Conservation (phyloP, 352 stramenopile genomes). For the Phytophthora meadii region DNA sequence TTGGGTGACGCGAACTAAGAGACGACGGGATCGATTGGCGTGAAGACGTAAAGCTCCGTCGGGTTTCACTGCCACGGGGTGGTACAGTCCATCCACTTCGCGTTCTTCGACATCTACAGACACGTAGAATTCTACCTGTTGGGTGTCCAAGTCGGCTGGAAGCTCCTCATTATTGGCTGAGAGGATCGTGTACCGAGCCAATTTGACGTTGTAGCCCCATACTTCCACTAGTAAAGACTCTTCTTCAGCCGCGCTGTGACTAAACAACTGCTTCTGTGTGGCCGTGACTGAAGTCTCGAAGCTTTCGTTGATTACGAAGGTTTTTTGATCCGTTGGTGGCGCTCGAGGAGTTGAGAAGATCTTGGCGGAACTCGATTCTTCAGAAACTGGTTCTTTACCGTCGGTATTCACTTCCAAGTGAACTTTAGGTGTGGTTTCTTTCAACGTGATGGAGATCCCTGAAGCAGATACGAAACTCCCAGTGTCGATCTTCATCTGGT, state of each 20-base stretch:
- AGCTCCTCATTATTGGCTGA: neutral
- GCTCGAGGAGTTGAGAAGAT: conserved; percentile 40
- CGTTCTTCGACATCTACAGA: conserved; percentile 82
- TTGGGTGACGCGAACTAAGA: conserved; percentile 73
- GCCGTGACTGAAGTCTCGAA: conserved; percentile 31
- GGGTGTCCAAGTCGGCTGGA: conserved; percentile 13
- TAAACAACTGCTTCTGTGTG: conserved; percentile 30
- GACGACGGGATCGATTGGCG: conserved; percentile 57
- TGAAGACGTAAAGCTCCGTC: conserved; percentile 74
- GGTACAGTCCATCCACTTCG: conserved; percentile 69
- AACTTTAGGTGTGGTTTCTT: conserved; percentile 31
- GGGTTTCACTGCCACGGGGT: conserved; percentile 68
- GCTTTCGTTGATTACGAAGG: conserved; percentile 31
- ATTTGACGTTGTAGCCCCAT: conserved; percentile 59
- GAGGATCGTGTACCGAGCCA: conserved; percentile 3
- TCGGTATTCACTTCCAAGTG: conserved; percentile 15
- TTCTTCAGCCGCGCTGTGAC: conserved; percentile 17
- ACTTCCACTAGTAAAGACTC: conserved; percentile 60
- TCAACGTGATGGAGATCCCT: conserved; percentile 39
- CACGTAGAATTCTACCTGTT: conserved; percentile 62
- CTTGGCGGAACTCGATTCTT: conserved; percentile 13
- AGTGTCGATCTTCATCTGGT: conserved; percentile 37
- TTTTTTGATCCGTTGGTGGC: conserved; percentile 8
- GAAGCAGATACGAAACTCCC: conserved; percentile 22
- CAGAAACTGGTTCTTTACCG: conserved; percentile 3